These are phyloP conservation scores for Coemansia sp. DNA, from an alignment of 192 early-diverging fungal species.

Conservation along the genomic window DNA sequence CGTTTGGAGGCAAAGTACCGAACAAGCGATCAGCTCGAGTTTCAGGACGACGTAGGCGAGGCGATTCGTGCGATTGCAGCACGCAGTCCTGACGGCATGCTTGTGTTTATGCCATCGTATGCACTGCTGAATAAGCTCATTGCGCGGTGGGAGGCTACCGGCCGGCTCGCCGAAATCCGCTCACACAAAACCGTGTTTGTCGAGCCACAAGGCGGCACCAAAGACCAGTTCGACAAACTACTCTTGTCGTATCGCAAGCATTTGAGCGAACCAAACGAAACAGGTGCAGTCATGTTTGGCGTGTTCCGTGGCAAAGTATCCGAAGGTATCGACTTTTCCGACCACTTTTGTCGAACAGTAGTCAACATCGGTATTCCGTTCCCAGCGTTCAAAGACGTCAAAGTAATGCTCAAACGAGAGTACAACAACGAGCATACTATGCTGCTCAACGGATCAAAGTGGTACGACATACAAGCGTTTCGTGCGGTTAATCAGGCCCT, in stretches of 20 bases:
- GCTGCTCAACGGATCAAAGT: constrained; percentile 49
- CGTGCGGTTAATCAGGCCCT: constrained; percentile 63
- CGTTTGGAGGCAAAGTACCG: constrained; percentile 52
- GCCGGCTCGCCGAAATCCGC: constrained; percentile 17
- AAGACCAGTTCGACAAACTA: constrained; percentile 45
- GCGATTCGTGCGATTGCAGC: constrained; percentile 39
- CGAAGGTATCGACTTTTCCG: constrained; percentile 54
- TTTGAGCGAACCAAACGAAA: constrained; percentile 10
- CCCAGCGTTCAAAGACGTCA: constrained; percentile 52
- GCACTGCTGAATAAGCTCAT: constrained; percentile 43
- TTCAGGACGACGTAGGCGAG: constrained; percentile 58
- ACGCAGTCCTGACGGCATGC: constrained; percentile 46
- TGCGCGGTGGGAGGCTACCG: constrained; percentile 47
- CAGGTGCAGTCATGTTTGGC: constrained; percentile 51
- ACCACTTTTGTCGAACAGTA: constrained; percentile 51
- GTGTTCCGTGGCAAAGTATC: constrained; percentile 57
- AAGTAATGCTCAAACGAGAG: constrained; percentile 54
- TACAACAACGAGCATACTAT: constrained; percentile 47
- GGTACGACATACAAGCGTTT: constrained; percentile 63
- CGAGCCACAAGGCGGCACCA: constrained; percentile 39
- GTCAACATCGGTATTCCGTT: constrained; percentile 62
- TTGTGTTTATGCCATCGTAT: constrained; percentile 54
- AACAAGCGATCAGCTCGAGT: constrained; percentile 40
- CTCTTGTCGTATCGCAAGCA: constrained; percentile 26
- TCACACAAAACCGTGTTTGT: constrained; percentile 37